Base-by-base conservation (phyloP, 768 basidiomycete genomes). In the Kwoniella sp. region DNA sequence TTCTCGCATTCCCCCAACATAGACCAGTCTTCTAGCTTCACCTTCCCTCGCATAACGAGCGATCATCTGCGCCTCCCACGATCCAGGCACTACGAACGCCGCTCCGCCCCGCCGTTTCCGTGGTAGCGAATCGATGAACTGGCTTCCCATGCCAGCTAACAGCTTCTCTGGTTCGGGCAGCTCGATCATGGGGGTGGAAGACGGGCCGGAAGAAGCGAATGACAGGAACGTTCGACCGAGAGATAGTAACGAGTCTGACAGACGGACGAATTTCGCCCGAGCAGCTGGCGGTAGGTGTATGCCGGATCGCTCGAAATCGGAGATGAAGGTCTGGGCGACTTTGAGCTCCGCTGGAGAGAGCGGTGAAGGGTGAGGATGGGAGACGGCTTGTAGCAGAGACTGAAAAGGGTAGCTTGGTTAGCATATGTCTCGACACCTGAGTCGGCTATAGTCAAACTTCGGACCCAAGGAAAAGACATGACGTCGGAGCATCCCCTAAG, bases 231-330 rank as follows among this genome's bases (percentile, higher is more conserved):
- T 85, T 20, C 95, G 87, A 13, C 94, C 94, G 13, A 97, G 89
- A 0, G 88, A 83, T 23, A 95, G 84, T 63, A 98, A 91, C 61
- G 92, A 89, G 15, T 94, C 91, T 2, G 93, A 96, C 12, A 97
- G 83, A 0, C 89, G 86, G 20, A 99, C 93, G 68, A 96, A 97
- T 66, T 86, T 87, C 37, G 87, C 84, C 45, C 96, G 86, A 71
- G 92, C 85, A 11, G 84, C 84, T 0, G 89, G 86, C 11, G 92
- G 89, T 13, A 99, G 85, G 78, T 94, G 86, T 68, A 98, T 94
- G 9, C 92, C 95, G 15, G 94, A 98, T 80, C 93, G 93, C 77
- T 96, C 92, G 81, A 99, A 99, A 84, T 98, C 96, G 53, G 90
- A 86, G 86, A 92, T 89, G 82, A 98, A 98, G 66, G 94, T 94